phyloP scores from a whole-genome alignment of 495 filamentous ascomycete species.

The Neurospora sp. region DNA sequence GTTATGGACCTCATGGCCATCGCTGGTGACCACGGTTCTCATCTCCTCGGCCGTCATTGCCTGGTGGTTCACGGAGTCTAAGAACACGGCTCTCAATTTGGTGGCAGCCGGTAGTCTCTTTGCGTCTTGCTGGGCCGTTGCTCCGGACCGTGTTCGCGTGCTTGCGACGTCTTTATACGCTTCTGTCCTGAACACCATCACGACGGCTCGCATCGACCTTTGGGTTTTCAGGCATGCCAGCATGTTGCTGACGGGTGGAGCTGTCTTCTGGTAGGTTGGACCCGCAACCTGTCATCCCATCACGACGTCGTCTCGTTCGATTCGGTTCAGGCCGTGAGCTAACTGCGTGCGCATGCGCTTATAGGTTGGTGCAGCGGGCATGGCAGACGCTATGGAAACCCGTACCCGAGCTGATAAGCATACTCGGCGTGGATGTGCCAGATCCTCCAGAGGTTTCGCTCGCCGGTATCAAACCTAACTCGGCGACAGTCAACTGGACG shows the following conservation, averaged over 20 bases:
- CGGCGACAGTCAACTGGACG: slow-evolving; percentile 87
- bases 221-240: slow-evolving; percentile 31
- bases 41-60: slow-evolving; percentile 38
- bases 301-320: neutral
- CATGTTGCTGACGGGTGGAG: slow-evolving; percentile 36
- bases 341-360: slow-evolving; percentile 3
- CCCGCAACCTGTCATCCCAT: neutral
- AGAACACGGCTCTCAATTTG: slow-evolving; percentile 34
- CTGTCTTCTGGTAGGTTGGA: slow-evolving; percentile 33
- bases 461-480: slow-evolving; percentile 78
- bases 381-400: slow-evolving; percentile 83
- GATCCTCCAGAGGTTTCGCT: slow-evolving; percentile 81
- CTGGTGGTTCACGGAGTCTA: slow-evolving; percentile 41
- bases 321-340: slow-evolving; percentile 3
- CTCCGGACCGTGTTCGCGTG: slow-evolving; percentile 32
- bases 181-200: slow-evolving; percentile 21
- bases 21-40: slow-evolving; percentile 39
- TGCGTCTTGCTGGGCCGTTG: slow-evolving; percentile 36
- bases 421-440: slow-evolving; percentile 88
- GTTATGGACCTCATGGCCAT: slow-evolving; percentile 42
- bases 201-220: slow-evolving; percentile 28
- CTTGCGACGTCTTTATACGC: slow-evolving; percentile 28
- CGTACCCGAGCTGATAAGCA: slow-evolving; percentile 77
- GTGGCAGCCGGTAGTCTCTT: slow-evolving; percentile 36
- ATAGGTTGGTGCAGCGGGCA: slow-evolving; percentile 69